Evolutionary conservation across 1,284 basidiomycete genomes (phyloP), one percentile per base, ranked within the genome.

Genomic region (Rhizoctonia solani): DNA sequence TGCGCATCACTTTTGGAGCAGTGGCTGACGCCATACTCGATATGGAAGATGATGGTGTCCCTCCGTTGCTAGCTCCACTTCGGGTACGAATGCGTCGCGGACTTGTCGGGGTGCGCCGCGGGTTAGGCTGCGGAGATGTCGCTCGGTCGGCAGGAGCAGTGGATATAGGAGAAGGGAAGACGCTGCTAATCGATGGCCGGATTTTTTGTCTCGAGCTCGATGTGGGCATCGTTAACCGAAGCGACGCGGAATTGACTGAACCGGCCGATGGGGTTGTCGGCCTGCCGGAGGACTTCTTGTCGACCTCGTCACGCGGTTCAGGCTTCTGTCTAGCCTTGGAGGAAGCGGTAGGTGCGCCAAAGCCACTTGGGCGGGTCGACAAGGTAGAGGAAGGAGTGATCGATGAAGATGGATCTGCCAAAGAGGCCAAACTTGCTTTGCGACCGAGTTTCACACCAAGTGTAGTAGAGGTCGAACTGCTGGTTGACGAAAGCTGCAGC

Each of bases 201-300:
- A 84, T 80, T 77, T 90, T 92, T 30, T 87, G 77, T 37, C 89
- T 84, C 5, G 86, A 81, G 21, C 83, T 84, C 5, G 79, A 79
- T 0, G 89, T 93, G 1, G 92, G 92, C 88, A 92, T 89, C n/a
- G 90, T 93, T 50, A 94, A 81, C 37, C 92, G 85, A 54, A 89
- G 81, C 13, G 88, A 88, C 23, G 82, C 82, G 21, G 88, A 82
- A 75, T 88, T 90, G 2, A 87, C 82, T 4, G 88, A 82, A 75
- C 88, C 90, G 2, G 87, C 82, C 4, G 88, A 89, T 2, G 90
- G 89, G 1, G 90, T 92, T 25, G 84, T 86, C 2, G 90, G 89
- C 47, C 89, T 82, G 6, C 87, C 83, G 6, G 88, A 86, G n/a
- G 89, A 87, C 47, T 63, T 63, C 59, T 29, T 63, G 32, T 63